Evolutionary conservation across 225 moss, liverwort and hornwort species (phyloP), one percentile per base, ranked within the genome.

Genomic region (Marchantia paleacea): DNA sequence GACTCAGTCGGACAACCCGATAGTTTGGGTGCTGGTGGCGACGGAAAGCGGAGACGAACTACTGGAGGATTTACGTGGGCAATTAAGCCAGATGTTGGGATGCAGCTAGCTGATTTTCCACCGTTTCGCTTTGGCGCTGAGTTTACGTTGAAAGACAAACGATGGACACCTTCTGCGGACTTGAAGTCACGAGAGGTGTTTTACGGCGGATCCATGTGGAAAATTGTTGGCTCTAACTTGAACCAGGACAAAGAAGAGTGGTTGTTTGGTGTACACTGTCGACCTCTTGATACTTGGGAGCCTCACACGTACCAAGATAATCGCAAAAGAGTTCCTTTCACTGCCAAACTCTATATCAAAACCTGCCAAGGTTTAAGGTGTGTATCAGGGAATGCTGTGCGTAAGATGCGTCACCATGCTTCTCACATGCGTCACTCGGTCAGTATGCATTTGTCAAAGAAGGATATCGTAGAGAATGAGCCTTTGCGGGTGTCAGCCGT

Each of bases 161-260:
- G 85, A 11, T 88, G 88, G 88, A 81, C 81, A 64, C 51, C 83
- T 64, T 83, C 51, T 65, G 81, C 18, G 31, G 86, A 86, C 30
- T 31, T 84, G 66, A 88, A 84, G 75, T 77, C 83, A 25, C 75
- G 85, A n/a, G 84, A 80, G 20, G 88, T 88, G 15, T 88, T 88
- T 28, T 88, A 88, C 55, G 88, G 88, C 29, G 88, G 88, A 16
- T 88, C 88, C 39, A 88, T 86, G 88, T 88, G 88, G 88, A 88
- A 82, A 77, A 88, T 88, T 52, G 73, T 88, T 54, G 86, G 85
- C 7, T 83, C 85, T 14, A 82, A 82, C 64, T 65, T 88, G 8
- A 86, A 80, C 52, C 85, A 83, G 79, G 88, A 86, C 19, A 88
- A 86, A 63, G 88, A 86, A 61, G 88, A 86, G 79, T 88, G 88